Evolutionary conservation across 208 protist genomes (phyloP), one percentile per base, ranked within the genome.

Genomic region (Crithidia fasciculata): DNA sequence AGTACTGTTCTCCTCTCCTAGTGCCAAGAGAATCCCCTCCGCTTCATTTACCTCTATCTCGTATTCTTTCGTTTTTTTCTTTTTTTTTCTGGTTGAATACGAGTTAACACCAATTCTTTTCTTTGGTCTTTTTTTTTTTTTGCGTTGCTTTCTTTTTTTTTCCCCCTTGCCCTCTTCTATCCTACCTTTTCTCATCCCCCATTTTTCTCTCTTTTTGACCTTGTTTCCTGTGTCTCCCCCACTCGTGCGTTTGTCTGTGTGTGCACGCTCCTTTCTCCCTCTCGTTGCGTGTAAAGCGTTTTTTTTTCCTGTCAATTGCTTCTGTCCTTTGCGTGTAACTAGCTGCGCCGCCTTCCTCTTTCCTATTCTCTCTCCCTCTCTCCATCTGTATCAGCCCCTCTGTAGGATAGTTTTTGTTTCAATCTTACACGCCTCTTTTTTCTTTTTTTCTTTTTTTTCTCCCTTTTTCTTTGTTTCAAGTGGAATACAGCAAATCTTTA

Each of bases 361-460:
- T 69, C 63, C 55, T 43, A 28, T 19, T 56, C 47, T 57, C 63
- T 36, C 63, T 57, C 39, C 37, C 63, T 69, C 45, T 69, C 63
- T 57, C 63, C 52, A 5, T 54, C 0, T 9, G 18, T 59, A 28
- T 59, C 28, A 36, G 9, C 12, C 45, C 7, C 45, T 13, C 28
- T 28, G 28, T 28, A 28, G 28, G 28, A 28, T 28, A 28, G 28
- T 28, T 28, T 28, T 28, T 28, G 28, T 28, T 28, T 28, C 28
- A 28, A 28, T 28, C 28, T 49, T 8, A 49, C 45, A 49, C 45
- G 45, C 7, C 45, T 19, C 39, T 13, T 45, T 19, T 54, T 65
- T 28, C n/a, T 37, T 9, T 53, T 65, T 52, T 40, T 65, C 47
- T 54, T 54, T 54, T 65, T 65, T 52, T 54, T 37, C 58, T 37